These are phyloP conservation scores for Heliosperma pusillum DNA, from an alignment of 148 eudicot genomes.

Conservation along the genomic window DNA sequence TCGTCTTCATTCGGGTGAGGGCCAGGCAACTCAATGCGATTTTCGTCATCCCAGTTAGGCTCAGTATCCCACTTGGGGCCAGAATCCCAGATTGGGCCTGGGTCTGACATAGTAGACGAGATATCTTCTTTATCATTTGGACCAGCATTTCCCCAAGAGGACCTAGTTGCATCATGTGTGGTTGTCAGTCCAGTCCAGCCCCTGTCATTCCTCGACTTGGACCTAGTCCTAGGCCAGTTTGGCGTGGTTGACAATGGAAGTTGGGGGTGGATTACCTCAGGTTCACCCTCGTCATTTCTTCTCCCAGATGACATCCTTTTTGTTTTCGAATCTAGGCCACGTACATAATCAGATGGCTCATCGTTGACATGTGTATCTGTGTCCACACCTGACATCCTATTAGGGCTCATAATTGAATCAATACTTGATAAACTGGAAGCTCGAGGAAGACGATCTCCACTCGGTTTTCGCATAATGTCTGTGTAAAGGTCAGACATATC, in stretches of 20 bases:
- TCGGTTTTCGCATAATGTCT: slow-evolving; percentile 78
- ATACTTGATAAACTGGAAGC: slow-evolving; percentile 94
- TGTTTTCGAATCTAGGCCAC: slow-evolving; percentile 77
- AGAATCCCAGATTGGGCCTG: slow-evolving; percentile 96
- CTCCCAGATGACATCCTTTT: slow-evolving; percentile 82
- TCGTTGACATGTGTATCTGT: slow-evolving; percentile 70
- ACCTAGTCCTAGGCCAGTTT: slow-evolving; percentile 93
- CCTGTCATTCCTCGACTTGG: slow-evolving; percentile 77
- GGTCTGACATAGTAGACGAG: slow-evolving; percentile 96
- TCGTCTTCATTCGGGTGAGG: slow-evolving; percentile 48
- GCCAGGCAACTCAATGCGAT: slow-evolving; percentile 84
- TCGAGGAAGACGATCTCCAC: slow-evolving; percentile 78
- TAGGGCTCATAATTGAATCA: slow-evolving; percentile 93
- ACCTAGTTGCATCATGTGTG: slow-evolving; percentile 57
- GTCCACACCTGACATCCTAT: slow-evolving; percentile 68
- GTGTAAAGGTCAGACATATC: slow-evolving; percentile 90
- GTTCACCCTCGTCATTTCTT: slow-evolving; percentile 61
- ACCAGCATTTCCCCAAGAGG: slow-evolving; percentile 71
- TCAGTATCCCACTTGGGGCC: slow-evolving; percentile 96
- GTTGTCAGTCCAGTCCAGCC: slow-evolving; percentile 69
- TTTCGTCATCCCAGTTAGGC: slow-evolving; percentile 74
- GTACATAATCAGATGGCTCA: slow-evolving; percentile 96
- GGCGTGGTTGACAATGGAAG: slow-evolving; percentile 70
- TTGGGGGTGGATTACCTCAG: slow-evolving; percentile 94
- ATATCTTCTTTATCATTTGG: slow-evolving; percentile 89